Percentiles rank a stretch among this genome's conserved stretches.
phyloP scores from a whole-genome alignment of 208 protist genomes.

The Leptomonas seymouri region DNA sequence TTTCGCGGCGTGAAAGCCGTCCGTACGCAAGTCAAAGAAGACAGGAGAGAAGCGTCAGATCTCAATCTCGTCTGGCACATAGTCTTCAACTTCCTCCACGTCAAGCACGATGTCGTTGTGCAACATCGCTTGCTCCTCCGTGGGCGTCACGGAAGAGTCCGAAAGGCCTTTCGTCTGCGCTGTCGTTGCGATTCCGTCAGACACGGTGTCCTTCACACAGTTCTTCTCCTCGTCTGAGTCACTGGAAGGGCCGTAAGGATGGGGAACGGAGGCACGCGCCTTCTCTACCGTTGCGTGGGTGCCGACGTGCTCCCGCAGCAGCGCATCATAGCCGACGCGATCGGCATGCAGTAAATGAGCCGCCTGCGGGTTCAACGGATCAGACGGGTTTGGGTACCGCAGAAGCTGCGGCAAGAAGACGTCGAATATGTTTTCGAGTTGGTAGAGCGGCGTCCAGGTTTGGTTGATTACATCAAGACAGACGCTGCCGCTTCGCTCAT shows the following conservation, averaged over 20 bases:
- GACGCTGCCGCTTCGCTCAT: conserved; percentile 97
- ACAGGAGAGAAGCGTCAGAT: conserved; percentile 38
- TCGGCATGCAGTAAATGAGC: conserved; percentile 93
- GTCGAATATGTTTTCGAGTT: conserved; percentile 94
- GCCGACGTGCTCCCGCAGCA: conserved; percentile 73
- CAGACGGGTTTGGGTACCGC: conserved; percentile 97
- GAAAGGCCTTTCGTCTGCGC: conserved; percentile 18
- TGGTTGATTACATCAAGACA: conserved; percentile 99
- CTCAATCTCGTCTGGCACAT: conserved; percentile 84
- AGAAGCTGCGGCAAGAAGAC: conserved; percentile 98
- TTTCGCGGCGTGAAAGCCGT: too few relatives aligned
- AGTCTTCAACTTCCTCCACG: conserved; percentile 48
- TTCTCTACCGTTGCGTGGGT: conserved; percentile 62
- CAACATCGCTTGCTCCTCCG: conserved; percentile 22
- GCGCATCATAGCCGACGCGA: conserved; percentile 70
- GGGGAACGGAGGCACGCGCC: conserved; percentile 48
- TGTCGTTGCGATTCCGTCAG: conserved; percentile 12
- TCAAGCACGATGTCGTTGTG: conserved; percentile 16
- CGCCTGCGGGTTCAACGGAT: conserved; percentile 97
- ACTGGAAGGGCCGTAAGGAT: conserved; percentile 33
- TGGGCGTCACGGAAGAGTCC: conserved; percentile 31
- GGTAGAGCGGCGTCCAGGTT: conserved; percentile 99
- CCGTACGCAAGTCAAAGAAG: not conserved
- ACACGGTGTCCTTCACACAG: conserved; percentile 14
- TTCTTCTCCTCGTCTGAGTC: conserved; percentile 12